A percentile compares a stretch with the other conserved stretches of the same genome.
Conservation (phyloP, 148 eudicot genomes). For the Camellia granthamiana region DNA sequence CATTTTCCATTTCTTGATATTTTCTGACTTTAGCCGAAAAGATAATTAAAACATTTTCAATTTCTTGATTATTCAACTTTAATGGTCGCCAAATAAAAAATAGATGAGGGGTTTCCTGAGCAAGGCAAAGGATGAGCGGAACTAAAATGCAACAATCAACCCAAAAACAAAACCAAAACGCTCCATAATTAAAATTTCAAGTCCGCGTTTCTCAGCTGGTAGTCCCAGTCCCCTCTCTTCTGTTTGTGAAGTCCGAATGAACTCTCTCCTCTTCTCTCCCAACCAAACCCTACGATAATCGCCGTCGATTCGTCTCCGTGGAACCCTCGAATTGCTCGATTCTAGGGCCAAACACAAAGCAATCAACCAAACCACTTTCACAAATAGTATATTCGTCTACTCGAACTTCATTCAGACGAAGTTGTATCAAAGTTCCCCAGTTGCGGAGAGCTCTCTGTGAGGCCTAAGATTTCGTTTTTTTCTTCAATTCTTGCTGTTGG, state of each 20-base stretch:
- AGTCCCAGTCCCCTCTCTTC: neutral
- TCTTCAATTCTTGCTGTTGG: neutral
- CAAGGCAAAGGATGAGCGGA: conserved; percentile 13
- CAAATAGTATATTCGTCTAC: neutral
- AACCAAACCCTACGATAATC: neutral
- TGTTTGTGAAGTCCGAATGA: neutral
- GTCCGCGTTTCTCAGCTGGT: conserved; percentile 19
- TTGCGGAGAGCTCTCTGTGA: neutral
- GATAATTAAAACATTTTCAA: no score
- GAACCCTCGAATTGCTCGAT: neutral
- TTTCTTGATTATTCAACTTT: no score
- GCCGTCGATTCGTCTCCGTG: neutral
- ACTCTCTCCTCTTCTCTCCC: neutral
- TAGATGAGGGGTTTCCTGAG: no score
- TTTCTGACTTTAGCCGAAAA: no score
- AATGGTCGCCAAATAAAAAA: no score
- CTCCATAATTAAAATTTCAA: conserved; percentile 19
- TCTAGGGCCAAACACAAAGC: neutral
- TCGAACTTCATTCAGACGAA: neutral
- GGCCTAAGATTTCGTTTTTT: neutral
- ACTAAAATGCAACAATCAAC: conserved; percentile 15
- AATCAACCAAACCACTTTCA: neutral
- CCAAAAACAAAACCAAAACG: neutral
- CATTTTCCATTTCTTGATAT: no score
- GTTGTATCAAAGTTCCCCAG: neutral